phyloP scores from a whole-genome alignment of 2,329 filamentous ascomycete genomes.

The Penicillium sp. region DNA sequence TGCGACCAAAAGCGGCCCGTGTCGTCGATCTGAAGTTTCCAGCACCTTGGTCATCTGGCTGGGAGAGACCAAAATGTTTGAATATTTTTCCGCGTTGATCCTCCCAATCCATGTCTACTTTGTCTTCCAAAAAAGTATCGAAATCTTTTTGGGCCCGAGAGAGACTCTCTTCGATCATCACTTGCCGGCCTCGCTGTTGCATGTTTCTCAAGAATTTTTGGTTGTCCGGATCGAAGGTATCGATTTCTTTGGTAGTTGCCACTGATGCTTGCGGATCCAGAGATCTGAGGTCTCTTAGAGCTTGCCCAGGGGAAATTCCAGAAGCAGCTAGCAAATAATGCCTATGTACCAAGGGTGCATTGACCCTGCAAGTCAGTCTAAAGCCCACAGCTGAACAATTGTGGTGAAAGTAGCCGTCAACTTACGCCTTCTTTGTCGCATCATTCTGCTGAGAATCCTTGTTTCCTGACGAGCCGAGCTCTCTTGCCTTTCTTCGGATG shows the following conservation, averaged over 20 bases:
- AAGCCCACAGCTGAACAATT: neutral
- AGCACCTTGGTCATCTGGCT: slow-evolving; percentile 41
- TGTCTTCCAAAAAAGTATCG: slow-evolving; percentile 88
- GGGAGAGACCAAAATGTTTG: slow-evolving; percentile 81
- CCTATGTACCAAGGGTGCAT: too few species aligned
- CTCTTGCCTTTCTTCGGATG: slow-evolving; percentile 69
- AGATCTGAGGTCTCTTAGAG: slow-evolving; percentile 77
- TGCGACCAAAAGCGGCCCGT: slow-evolving; percentile 47
- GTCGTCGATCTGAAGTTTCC: slow-evolving; percentile 42
- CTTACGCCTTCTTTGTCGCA: slow-evolving; percentile 51
- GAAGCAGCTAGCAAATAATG: slow-evolving; percentile 92
- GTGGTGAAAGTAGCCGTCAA: slow-evolving; percentile 4
- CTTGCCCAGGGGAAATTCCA: slow-evolving; percentile 79
- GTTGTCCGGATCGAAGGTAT: slow-evolving; percentile 50
- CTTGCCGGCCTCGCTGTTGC: slow-evolving; percentile 82
- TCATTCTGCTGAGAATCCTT: slow-evolving; percentile 40
- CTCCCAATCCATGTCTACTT: slow-evolving; percentile 93
- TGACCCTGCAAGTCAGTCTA: too few species aligned
- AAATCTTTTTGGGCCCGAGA: slow-evolving; percentile 86
- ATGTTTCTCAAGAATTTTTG: slow-evolving; percentile 75
- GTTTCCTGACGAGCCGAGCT: slow-evolving; percentile 62
- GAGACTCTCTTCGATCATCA: slow-evolving; percentile 86
- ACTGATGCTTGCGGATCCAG: slow-evolving; percentile 64
- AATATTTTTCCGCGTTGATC: slow-evolving; percentile 88
- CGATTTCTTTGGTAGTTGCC: slow-evolving; percentile 31